These are phyloP conservation scores for Mytilinidion resinicola DNA, from an alignment of 495 filamentous ascomycete species.

Conservation along the genomic window DNA sequence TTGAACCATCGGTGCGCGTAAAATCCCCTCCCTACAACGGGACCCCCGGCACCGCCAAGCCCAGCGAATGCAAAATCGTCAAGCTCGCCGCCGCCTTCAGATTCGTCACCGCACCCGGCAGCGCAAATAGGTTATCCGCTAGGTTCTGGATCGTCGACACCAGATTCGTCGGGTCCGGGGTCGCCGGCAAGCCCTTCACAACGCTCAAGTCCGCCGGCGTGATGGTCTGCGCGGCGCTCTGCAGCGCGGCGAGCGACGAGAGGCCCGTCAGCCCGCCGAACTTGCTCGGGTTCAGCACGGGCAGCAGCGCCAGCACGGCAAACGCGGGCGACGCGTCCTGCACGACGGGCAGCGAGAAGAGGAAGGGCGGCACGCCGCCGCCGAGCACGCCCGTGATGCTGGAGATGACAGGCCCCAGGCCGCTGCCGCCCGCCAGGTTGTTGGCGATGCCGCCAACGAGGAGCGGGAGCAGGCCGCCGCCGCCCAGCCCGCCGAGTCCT, in stretches of 20 bases:
- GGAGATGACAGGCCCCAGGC: constrained; percentile 1
- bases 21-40: not conserved
- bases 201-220: constrained; percentile 10
- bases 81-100: constrained; percentile 7
- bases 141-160: constrained; percentile 11
- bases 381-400: constrained; percentile 11
- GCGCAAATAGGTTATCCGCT: constrained; percentile 6
- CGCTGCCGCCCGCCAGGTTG: constrained; percentile 10
- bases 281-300: constrained; percentile 17
- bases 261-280: constrained; percentile 10
- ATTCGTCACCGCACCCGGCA: constrained; percentile 5
- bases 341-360: constrained; percentile 22
- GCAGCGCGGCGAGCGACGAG: not conserved
- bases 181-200: constrained; percentile 9
- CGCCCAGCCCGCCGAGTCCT: not conserved
- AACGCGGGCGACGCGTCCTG: constrained; percentile 14
- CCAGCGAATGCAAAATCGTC: constrained; percentile 7
- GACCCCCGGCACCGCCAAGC: constrained; percentile 12
- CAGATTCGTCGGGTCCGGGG: constrained; percentile 11
- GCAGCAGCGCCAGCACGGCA: constrained; percentile 13
- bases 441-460: constrained; percentile 19
- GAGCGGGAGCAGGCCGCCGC: constrained; percentile 6
- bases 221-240: constrained; percentile 2
- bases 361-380: constrained; percentile 15
- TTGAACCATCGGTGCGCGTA: not conserved